Base-by-base conservation (phyloP, 306 rosid genomes). In the Luffa acutangula region DNA sequence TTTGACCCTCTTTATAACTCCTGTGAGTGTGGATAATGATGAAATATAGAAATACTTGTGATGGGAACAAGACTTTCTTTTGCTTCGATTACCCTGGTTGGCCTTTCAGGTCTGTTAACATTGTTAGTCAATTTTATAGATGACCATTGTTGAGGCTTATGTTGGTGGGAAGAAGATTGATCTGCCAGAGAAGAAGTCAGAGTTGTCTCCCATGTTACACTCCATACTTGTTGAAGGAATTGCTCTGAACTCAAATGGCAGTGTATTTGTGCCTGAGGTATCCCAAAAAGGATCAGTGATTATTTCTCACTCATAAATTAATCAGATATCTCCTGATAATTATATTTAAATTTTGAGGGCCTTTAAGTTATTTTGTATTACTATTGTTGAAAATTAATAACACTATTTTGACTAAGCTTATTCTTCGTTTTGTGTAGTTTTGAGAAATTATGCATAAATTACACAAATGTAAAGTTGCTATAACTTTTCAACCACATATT, bases 111-210 rank as follows among this genome's bases (percentile, higher is more conserved):
- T 76, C 20, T 54, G 6, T 76, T 56, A 31, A 66, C 56, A 79
- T 78, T 65, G 48, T 80, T 80, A 46, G 65, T 57, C 13, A 56
- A 42, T 14, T 78, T 78, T 63, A 53, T 78, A 93, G 98, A 93
- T 93, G 98, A 79, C 94, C 78, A 94, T 92, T 56, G 92, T 90
- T 65, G 93, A 91, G 81, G 93, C 86, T 80, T 89, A 70, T 64
- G 82, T 84, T 67, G 89, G 97, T 64, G 89, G 86, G 78, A 85
- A 84, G 88, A 93, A 90, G 84, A 80, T 87, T 59, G 84, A 67
- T 79, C 79, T 80, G 79, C 81, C 89, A 77, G 81, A 85, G 21
- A 63, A 80, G 59, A 87, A 88, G 82, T 86, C 91, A 54, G 89
- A 85, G 83, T 71, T 86, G 59, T 75, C 92, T 37, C 80, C 87